Percentiles rank a stretch among this genome's conserved stretches.
phyloP scores from a whole-genome alignment of 106 monocot species.

The Platanthera guangdongensis region DNA sequence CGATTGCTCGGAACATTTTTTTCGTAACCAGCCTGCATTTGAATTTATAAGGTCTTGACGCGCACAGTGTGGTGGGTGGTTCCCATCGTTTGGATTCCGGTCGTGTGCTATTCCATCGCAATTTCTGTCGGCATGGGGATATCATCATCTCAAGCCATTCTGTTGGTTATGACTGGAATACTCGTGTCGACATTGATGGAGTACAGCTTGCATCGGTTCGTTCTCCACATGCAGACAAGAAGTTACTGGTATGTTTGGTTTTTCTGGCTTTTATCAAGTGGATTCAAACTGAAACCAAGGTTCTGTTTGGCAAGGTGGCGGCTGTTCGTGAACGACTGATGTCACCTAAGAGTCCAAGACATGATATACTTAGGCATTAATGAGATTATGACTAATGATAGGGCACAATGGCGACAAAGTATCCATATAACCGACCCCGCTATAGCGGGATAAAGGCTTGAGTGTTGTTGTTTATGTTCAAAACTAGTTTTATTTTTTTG shows the following conservation, averaged over 20 bases:
- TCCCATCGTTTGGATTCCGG: slow-evolving; percentile 84
- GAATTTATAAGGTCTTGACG: slow-evolving; percentile 36
- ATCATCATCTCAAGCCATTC: slow-evolving; percentile 25
- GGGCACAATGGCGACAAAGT: too few relatives aligned
- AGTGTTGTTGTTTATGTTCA: too few relatives aligned
- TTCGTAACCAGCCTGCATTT: not conserved
- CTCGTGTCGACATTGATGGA: slow-evolving; percentile 79
- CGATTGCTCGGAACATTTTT: not conserved
- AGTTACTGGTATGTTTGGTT: slow-evolving; percentile 53
- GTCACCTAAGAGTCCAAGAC: too few relatives aligned
- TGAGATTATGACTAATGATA: too few relatives aligned
- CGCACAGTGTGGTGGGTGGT: slow-evolving; percentile 78
- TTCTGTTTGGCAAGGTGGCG: too few relatives aligned
- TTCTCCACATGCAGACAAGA: slow-evolving; percentile 82
- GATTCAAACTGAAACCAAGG: not conserved
- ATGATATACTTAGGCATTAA: too few relatives aligned
- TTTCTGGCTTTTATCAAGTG: not conserved
- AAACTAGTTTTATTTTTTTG: too few relatives aligned
- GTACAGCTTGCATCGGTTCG: slow-evolving; percentile 80
- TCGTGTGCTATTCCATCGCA: slow-evolving; percentile 43
- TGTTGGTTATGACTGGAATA: slow-evolving; percentile 45
- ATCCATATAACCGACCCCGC: too few relatives aligned
- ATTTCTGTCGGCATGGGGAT: slow-evolving; percentile 56
- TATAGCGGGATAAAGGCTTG: too few relatives aligned
- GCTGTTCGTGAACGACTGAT: too few relatives aligned